Evolutionary conservation across 192 early-diverging fungal genomes (phyloP).

Genomic region (Funneliformis mosseae): DNA sequence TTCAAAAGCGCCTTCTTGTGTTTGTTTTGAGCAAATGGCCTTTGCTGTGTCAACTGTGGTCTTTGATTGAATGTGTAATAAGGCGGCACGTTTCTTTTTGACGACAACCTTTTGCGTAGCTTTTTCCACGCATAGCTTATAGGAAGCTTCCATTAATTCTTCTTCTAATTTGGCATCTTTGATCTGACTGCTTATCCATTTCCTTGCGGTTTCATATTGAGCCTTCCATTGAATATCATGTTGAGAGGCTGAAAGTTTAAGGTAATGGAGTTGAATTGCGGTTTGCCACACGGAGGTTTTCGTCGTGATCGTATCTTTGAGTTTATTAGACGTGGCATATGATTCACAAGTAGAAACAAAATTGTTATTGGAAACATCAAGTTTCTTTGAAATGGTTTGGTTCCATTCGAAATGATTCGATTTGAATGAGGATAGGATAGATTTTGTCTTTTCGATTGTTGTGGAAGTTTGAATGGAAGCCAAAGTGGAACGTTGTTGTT

Average conservation of each 20-base stretch:
- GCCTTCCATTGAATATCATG: background rate
- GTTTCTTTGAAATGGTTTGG: background rate
- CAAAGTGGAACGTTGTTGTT: background rate
- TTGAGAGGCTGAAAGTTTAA: background rate
- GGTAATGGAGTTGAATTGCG: background rate
- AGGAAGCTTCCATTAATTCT: background rate
- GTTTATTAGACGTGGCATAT: background rate
- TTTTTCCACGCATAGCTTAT: background rate
- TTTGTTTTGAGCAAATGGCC: background rate
- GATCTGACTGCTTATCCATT: background rate
- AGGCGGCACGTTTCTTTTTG: background rate
- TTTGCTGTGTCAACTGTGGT: background rate
- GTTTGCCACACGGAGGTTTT: background rate
- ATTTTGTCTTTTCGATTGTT: background rate
- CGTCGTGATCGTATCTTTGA: background rate
- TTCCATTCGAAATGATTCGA: background rate
- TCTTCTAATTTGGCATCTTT: background rate
- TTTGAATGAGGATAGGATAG: background rate
- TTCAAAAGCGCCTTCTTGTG: background rate
- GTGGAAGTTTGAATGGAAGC: background rate
- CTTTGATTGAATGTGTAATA: background rate
- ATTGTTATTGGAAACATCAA: background rate
- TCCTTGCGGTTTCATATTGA: background rate
- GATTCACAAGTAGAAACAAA: background rate
- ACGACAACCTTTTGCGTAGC: background rate